Conservation (phyloP, 306 rosid genomes). For the Pyrus betulifolia region DNA sequence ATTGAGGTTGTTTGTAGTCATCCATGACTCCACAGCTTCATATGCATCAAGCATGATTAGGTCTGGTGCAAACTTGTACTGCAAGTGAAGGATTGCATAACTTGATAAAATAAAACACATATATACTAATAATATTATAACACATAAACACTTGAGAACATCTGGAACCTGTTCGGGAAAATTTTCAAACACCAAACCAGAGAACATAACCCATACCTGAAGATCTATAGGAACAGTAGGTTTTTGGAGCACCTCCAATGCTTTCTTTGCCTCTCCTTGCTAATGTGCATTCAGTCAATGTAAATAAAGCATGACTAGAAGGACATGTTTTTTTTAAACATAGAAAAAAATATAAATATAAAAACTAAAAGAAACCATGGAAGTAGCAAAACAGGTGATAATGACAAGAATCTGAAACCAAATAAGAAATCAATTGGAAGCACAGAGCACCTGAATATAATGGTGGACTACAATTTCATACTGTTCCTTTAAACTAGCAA, state of each 20-base stretch:
- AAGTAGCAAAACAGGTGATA: neutral
- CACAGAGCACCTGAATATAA: conserved; percentile 74
- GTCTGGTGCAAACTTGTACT: conserved; percentile 98
- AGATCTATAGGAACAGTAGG: conserved; percentile 76
- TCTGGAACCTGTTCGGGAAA: neutral
- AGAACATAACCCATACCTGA: conserved; percentile 50
- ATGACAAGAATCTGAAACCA: neutral
- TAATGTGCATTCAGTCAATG: conserved; percentile 5
- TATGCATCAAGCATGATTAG: conserved; percentile 95
- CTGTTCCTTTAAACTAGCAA: conserved; percentile 89
- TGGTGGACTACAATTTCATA: conserved; percentile 87
- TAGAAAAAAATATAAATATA: neutral
- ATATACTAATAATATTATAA: neutral
- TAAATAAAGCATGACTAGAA: conserved; percentile 2
- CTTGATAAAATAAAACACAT: neutral
- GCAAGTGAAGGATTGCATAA: conserved; percentile 21
- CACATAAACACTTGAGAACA: neutral
- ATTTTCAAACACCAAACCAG: neutral
- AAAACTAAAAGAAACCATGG: neutral
- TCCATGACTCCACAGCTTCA: conserved; percentile 98
- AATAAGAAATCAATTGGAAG: neutral
- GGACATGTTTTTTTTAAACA: no score
- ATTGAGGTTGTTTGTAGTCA: conserved; percentile 77
- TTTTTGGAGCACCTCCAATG: conserved; percentile 86
- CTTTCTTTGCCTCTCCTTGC: conserved; percentile 98